Conservation (phyloP, 208 protist species). For the Novymonas esmeraldas region DNA sequence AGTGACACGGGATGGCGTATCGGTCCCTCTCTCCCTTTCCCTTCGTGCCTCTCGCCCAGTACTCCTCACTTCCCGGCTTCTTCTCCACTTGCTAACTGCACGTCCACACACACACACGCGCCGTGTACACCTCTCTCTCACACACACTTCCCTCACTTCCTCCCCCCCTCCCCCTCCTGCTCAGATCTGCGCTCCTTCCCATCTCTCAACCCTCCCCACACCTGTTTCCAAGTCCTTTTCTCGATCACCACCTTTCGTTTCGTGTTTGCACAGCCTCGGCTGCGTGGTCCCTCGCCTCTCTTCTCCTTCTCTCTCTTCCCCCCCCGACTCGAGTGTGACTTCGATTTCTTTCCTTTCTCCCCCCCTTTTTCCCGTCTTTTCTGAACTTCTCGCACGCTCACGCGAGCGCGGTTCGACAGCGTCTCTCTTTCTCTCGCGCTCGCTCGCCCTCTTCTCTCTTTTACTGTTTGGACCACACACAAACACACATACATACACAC, state of each 20-base stretch:
- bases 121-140: background rate
- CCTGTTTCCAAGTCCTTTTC: too few species aligned
- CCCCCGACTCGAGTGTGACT: background rate
- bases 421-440: background rate
- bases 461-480: background rate
- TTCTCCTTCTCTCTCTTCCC: background rate
- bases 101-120: too few species aligned
- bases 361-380: background rate
- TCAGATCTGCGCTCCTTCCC: too few species aligned
- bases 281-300: background rate
- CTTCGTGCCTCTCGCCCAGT: too few species aligned
- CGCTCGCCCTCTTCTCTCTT: background rate
- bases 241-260: too few species aligned
- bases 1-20: too few species aligned
- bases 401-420: background rate
- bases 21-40: too few species aligned
- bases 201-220: too few species aligned
- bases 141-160: background rate
- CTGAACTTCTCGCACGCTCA: background rate
- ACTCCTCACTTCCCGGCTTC: background rate
- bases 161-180: background rate
- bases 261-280: too few species aligned
- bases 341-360: background rate
- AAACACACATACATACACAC: background rate
- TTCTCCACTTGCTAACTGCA: too few species aligned